These are phyloP conservation scores for Heritiera fomes DNA, from an alignment of 345 rosid genomes.

Conservation along the genomic window DNA sequence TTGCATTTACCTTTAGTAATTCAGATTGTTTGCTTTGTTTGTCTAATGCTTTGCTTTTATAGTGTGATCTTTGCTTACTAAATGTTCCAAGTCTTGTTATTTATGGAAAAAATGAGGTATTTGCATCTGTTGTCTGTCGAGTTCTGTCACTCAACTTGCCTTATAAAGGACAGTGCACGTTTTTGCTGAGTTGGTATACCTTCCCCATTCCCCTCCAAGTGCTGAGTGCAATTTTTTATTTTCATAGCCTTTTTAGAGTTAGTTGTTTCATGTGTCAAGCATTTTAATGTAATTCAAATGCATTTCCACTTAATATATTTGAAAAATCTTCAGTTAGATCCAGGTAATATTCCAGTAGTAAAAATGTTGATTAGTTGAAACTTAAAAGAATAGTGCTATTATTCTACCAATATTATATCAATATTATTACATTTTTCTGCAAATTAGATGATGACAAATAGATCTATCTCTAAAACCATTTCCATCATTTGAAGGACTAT, in stretches of 20 bases:
- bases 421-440: not conserved
- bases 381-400: not conserved
- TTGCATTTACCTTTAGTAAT: not conserved
- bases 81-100: not conserved
- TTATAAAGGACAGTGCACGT: not conserved
- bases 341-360: not conserved
- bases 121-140: slow-evolving; percentile 1
- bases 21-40: not conserved
- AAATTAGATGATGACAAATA: not conserved
- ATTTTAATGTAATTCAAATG: slow-evolving; percentile 3
- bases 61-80: slow-evolving; percentile 1
- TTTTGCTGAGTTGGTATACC: not conserved
- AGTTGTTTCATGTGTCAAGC: slow-evolving; percentile 9
- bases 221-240: not conserved
- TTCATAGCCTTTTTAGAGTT: not conserved
- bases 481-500: not conserved
- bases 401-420: slow-evolving; percentile 2
- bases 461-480: not conserved
- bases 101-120: not conserved
- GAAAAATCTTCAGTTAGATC: not conserved
- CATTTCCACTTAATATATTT: not conserved
- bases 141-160: not conserved
- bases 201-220: not conserved
- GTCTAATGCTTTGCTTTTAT: not conserved
- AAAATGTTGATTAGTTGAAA: not conserved